These are phyloP conservation scores for Alternaria panax DNA, from an alignment of 2,329 filamentous ascomycete species.

Conservation along the genomic window DNA sequence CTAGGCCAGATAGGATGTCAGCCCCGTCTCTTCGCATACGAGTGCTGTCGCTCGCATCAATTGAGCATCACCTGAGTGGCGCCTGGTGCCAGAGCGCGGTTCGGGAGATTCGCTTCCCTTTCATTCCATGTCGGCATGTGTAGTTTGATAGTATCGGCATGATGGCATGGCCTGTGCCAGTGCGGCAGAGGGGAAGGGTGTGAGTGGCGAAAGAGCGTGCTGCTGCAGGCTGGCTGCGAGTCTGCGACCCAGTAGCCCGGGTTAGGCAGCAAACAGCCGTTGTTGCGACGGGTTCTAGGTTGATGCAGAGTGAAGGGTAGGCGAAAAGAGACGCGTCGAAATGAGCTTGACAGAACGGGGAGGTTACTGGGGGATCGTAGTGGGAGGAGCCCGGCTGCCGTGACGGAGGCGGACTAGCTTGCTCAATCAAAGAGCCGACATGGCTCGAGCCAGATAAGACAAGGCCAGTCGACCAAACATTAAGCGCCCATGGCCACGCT, in stretches of 20 bases:
- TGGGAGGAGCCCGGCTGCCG: conserved; percentile 13
- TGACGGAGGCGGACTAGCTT: conserved; percentile 22
- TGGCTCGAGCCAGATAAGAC: conserved; percentile 29
- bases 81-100: background rate
- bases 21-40: conserved; percentile 8
- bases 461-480: conserved; percentile 25
- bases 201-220: conserved; percentile 14
- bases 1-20: conserved; percentile 4
- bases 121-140: background rate
- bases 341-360: conserved; percentile 15
- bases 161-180: conserved; percentile 10
- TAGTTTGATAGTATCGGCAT: background rate
- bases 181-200: conserved; percentile 5
- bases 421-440: conserved; percentile 20
- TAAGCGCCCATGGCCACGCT: conserved; percentile 31
- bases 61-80: conserved; percentile 25
- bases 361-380: conserved; percentile 11
- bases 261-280: conserved; percentile 23
- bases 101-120: background rate
- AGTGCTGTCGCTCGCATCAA: conserved; percentile 22
- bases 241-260: conserved; percentile 17
- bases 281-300: conserved; percentile 12
- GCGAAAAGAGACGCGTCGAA: conserved; percentile 20
- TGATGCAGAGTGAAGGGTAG: conserved; percentile 7
- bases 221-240: conserved; percentile 12